Percentiles rank a stretch among this genome's conserved stretches.
phyloP scores from a whole-genome alignment of 2,329 filamentous ascomycete species.

The Sordariomycetes sp. region DNA sequence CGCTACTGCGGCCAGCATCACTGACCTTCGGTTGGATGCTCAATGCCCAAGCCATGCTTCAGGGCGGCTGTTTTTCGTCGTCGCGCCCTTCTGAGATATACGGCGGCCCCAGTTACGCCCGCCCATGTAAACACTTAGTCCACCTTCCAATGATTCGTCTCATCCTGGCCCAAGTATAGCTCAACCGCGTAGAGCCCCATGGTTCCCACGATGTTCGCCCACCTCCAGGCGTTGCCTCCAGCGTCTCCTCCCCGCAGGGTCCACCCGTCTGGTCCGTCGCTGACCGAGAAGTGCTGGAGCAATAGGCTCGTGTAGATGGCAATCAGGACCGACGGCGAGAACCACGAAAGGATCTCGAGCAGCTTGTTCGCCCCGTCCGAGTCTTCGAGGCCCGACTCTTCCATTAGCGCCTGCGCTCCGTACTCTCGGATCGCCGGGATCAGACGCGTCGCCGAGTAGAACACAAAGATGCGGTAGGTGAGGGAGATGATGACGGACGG shows the following conservation, averaged over 20 bases:
- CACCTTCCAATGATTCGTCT: conserved; percentile 89
- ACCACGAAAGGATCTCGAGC: conserved; percentile 78
- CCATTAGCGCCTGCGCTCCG: conserved; percentile 68
- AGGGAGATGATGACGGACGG: conserved; percentile 93
- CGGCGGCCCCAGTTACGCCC: conserved; percentile 5
- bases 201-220: conserved; percentile 82
- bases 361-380: conserved; percentile 69
- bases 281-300: conserved; percentile 86
- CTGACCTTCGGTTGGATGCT: not conserved
- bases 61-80: not conserved
- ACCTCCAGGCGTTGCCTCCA: conserved; percentile 80
- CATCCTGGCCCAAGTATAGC: conserved; percentile 72
- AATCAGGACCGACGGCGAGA: conserved; percentile 87
- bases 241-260: conserved; percentile 67
- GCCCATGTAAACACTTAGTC: conserved; percentile 42
- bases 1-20: not conserved
- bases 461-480: conserved; percentile 83
- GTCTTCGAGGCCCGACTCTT: conserved; percentile 78
- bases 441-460: conserved; percentile 90
- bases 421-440: conserved; percentile 86
- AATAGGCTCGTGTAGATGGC: conserved; percentile 92
- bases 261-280: conserved; percentile 63
- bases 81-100: not conserved
- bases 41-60: not conserved
- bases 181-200: conserved; percentile 87